Conservation (phyloP, 345 rosid species). For the Brassica cretica region DNA sequence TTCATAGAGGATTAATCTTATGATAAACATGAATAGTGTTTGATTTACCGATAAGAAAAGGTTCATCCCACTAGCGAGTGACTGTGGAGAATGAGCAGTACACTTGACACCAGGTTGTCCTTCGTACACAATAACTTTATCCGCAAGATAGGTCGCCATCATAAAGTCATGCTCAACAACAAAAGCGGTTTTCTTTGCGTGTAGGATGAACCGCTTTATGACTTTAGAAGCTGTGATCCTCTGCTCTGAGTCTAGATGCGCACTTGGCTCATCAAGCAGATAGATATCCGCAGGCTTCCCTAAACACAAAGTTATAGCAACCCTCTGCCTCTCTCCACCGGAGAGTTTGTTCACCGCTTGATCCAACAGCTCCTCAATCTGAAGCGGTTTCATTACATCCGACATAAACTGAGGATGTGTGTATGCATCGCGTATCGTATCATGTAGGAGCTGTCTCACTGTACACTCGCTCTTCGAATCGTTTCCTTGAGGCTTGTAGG, state of each 20-base stretch:
- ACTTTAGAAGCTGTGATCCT: slow-evolving; percentile 1
- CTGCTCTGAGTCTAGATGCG: not conserved
- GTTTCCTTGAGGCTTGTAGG: not conserved
- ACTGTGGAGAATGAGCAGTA: slow-evolving; percentile 3
- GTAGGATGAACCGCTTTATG: not conserved
- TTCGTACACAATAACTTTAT: not conserved
- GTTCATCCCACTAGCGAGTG: not conserved
- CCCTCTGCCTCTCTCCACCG: not conserved
- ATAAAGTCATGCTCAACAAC: not conserved
- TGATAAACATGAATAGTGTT: not conserved
- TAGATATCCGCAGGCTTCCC: not conserved
- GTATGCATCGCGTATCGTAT: not conserved
- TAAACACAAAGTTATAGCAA: not conserved
- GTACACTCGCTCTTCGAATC: not conserved
- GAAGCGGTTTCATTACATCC: not conserved
- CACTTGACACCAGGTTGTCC: not conserved
- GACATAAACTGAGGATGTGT: not conserved
- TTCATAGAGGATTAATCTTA: not conserved
- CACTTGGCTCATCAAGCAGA: not conserved
- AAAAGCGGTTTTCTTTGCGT: not conserved
- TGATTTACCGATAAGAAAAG: not conserved
- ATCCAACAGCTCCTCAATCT: slow-evolving; percentile 2
- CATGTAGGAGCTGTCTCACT: not conserved
- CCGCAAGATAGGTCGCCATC: not conserved
- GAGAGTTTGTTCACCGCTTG: not conserved